Evolutionary conservation across 2,329 filamentous ascomycete species (phyloP).

Genomic region (Escovopsis sp.): DNA sequence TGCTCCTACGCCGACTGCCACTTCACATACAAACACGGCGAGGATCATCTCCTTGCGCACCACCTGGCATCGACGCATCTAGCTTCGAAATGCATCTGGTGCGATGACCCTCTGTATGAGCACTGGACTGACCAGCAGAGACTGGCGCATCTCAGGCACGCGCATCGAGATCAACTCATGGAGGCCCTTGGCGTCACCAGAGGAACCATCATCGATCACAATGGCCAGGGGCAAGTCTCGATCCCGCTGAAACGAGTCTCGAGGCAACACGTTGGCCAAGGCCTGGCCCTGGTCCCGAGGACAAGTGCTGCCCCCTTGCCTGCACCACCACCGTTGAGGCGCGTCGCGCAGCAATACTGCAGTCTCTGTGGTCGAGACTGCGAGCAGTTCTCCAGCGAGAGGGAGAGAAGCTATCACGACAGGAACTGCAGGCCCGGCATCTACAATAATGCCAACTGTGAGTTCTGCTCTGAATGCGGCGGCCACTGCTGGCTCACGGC

Average conservation of each 20-base stretch:
- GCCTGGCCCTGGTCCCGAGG: neutral
- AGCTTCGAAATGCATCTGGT: conserved; percentile 22
- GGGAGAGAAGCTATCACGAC: conserved; percentile 5
- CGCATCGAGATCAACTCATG: conserved; percentile 15
- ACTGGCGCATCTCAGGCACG: conserved; percentile 14
- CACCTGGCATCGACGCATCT: conserved; percentile 24
- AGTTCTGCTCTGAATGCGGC: conserved; percentile 7
- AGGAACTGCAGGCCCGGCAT: conserved; percentile 1
- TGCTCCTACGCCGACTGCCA: conserved; percentile 26
- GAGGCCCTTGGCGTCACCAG: conserved; percentile 4
- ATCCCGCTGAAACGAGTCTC: neutral
- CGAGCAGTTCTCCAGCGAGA: neutral
- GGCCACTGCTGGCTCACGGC: neutral
- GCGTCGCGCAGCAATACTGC: conserved; percentile 1
- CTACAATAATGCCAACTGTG: conserved; percentile 1
- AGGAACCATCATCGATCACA: neutral
- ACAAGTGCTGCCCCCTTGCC: neutral
- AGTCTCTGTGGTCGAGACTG: conserved; percentile 4
- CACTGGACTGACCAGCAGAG: conserved; percentile 15
- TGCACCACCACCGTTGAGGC: neutral
- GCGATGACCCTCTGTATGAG: conserved; percentile 16
- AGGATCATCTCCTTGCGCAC: conserved; percentile 16
- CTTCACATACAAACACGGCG: conserved; percentile 16
- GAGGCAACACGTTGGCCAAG: neutral
- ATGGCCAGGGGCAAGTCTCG: neutral